Evolutionary conservation across 805 yeast genomes (phyloP), one percentile per base, ranked within the genome.

Genomic region (Candida parachauliodes): DNA sequence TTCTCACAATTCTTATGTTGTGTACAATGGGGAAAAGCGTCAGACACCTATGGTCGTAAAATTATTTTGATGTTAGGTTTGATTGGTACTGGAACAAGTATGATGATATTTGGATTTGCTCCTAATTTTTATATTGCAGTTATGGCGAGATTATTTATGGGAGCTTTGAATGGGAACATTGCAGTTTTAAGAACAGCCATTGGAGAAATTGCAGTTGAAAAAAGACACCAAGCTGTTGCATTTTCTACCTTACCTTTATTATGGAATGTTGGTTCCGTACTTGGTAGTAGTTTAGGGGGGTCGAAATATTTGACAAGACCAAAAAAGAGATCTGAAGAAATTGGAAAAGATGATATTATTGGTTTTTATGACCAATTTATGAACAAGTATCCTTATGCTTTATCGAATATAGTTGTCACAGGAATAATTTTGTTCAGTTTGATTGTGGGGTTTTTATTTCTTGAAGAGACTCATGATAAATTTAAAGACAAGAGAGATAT

Each of bases 161-260:
- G 87, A 0, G 56, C 72, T 2, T 55, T 79, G 28, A 80, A 79
- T 50, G 87, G 85, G 5, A 80, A 80, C 50, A 74, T 78, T 7
- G 79, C 81, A 1, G 83, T 80, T n/a, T 50, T 80, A 22, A 59
- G 86, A 52, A 80, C 86, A 0, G 57, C 70, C 34, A 63, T 80
- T 31, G 86, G 84, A 2, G 87, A 80, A 50, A 55, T 77, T 11
- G 81, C 82, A 3, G 55, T 59, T 5, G 74, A 79, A 40, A 62
- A 76, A 36, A 61, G 65, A 24, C 84, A 79, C 50, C 83, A 79
- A 52, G 81, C 83, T 8, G 39, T 77, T 7, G 84, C 84, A 1
- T 78, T 80, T 48, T 69, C 79, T 28, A 72, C 77, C 2, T 63
- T 80, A 56, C 85, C 87, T 0, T 54, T 80, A 25, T 57, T 80